phyloP scores from a whole-genome alignment of 2,329 filamentous ascomycete genomes.

The Beauveria pseudobassiana region DNA sequence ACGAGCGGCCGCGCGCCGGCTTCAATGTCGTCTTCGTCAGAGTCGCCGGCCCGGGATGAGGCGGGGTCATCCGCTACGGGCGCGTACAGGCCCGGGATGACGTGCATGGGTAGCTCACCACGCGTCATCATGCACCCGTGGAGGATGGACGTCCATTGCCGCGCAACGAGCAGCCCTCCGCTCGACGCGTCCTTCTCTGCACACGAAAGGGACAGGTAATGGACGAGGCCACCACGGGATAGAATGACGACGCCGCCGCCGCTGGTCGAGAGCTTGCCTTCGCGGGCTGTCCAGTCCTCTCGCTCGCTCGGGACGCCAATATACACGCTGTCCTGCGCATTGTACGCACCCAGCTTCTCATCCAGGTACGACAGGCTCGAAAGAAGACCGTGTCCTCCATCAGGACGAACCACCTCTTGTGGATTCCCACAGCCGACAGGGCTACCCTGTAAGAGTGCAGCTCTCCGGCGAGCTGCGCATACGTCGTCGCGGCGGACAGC shows the following conservation, averaged over 20 bases:
- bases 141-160: conserved; percentile 34
- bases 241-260: conserved; percentile 39
- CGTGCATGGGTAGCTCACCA: conserved; percentile 29
- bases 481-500: conserved; percentile 26
- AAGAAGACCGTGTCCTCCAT: conserved; percentile 41
- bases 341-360: conserved; percentile 28
- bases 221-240: conserved; percentile 26
- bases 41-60: conserved; percentile 14
- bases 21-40: conserved; percentile 25
- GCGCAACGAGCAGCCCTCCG: conserved; percentile 15
- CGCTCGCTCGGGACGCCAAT: conserved; percentile 37
- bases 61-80: conserved; percentile 26
- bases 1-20: conserved; percentile 33
- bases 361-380: conserved; percentile 32
- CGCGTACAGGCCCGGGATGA: conserved; percentile 36
- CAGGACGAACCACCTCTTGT: conserved; percentile 35
- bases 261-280: conserved; percentile 31
- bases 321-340: conserved; percentile 27
- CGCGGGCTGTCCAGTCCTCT: conserved; percentile 32
- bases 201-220: conserved; percentile 31
- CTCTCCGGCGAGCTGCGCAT: conserved; percentile 30
- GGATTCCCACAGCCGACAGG: conserved; percentile 26
- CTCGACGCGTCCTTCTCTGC: conserved; percentile 19
- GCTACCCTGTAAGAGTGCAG: conserved; percentile 26
- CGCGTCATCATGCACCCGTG: conserved; percentile 31